These are phyloP conservation scores for Laetiporus sulphureus DNA, from an alignment of 1,284 basidiomycete genomes.

Conservation along the genomic window DNA sequence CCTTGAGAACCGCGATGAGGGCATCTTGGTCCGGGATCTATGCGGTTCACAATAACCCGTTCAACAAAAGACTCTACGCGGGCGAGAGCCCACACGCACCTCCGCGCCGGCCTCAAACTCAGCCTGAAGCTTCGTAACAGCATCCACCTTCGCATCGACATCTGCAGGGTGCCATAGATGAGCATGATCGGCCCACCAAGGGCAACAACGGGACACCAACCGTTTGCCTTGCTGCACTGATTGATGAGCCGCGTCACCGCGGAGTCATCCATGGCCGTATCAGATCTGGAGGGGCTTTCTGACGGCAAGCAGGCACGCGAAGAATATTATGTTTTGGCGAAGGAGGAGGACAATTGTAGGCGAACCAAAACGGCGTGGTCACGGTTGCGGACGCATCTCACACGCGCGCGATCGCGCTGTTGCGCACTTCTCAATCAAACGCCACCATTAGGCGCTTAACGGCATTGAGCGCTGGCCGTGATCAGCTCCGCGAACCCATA, in stretches of 20 bases:
- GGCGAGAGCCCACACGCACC: conserved; percentile 33
- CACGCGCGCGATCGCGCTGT: too few species aligned
- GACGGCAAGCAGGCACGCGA: neutral
- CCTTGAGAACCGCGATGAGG: conserved; percentile 62
- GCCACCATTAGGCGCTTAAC: too few species aligned
- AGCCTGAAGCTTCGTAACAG: conserved; percentile 65
- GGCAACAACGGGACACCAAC: conserved; percentile 38
- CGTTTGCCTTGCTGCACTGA: conserved; percentile 66
- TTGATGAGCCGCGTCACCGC: conserved; percentile 54
- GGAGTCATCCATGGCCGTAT: conserved; percentile 43
- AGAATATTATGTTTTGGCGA: too few species aligned
- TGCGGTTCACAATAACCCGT: neutral
- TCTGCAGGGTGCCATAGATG: conserved; percentile 34
- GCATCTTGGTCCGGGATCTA: conserved; percentile 67
- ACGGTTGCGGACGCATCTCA: too few species aligned
- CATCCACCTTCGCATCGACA: conserved; percentile 74
- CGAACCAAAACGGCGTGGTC: too few species aligned
- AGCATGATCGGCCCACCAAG: neutral
- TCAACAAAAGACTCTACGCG: conserved; percentile 2
- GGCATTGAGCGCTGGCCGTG: too few species aligned
- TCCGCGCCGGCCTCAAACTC: conserved; percentile 65
- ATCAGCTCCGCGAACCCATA: too few species aligned
- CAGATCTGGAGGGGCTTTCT: neutral
- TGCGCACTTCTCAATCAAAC: too few species aligned
- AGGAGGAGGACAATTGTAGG: too few species aligned